These are phyloP conservation scores for Penicillium odoratum DNA, from an alignment of 495 filamentous ascomycete species.

Conservation along the genomic window DNA sequence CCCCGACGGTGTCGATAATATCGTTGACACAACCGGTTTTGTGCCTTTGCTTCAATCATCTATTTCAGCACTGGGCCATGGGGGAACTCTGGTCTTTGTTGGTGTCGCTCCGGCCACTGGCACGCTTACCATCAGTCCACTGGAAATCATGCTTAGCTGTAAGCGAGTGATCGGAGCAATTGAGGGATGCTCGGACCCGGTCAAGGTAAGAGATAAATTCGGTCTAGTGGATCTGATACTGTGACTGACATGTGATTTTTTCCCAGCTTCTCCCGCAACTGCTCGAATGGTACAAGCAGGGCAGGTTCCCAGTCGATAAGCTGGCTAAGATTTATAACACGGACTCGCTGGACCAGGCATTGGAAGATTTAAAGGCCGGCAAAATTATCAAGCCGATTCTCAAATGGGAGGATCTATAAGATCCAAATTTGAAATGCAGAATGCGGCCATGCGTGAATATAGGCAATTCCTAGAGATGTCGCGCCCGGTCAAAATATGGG, in stretches of 20 bases:
- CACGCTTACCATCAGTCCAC: not conserved
- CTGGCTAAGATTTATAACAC: not conserved
- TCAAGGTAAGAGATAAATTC: not conserved
- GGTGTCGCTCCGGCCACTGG: not conserved
- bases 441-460: too few species aligned
- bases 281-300: not conserved
- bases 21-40: constrained; percentile 45
- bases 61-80: constrained; percentile 34
- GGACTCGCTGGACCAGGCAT: not conserved
- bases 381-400: not conserved
- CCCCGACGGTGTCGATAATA: constrained; percentile 35
- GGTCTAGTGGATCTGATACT: too few species aligned
- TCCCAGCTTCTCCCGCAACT: not conserved
- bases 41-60: constrained; percentile 31
- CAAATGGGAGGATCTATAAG: not conserved
- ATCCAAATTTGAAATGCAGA: not conserved
- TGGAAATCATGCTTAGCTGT: not conserved
- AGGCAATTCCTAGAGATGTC: too few species aligned
- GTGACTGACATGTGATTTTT: not conserved
- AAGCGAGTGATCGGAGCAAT: not conserved
- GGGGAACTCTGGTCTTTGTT: constrained; percentile 41
- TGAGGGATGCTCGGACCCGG: not conserved
- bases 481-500: too few species aligned
- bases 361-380: not conserved
- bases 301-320: not conserved